Base-by-base conservation (phyloP, 2,329 filamentous ascomycete genomes). In the Neonectria sp. region DNA sequence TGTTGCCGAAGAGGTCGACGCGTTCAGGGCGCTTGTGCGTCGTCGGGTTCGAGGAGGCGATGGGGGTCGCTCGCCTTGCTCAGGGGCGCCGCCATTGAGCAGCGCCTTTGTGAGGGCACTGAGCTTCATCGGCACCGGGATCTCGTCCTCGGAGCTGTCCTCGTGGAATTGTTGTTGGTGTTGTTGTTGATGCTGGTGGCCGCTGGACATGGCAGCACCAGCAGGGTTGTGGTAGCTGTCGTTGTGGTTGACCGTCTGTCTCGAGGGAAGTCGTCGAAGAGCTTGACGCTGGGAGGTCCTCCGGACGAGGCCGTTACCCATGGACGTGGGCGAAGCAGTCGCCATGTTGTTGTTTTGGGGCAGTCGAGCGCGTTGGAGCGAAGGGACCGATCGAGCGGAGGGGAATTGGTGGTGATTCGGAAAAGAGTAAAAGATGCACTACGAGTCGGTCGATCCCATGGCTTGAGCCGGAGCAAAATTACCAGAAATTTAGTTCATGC, bases 71-170 rank as follows among this genome's bases (percentile, higher is more conserved):
- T 79, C 70, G 3, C 73, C 71, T 70, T 78, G 76, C 80, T 85
- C 84, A 9, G 89, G 86, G 4, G 83, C 86, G 49, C 88, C 88
- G 67, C 91, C 89, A 64, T 90, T 89, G 27, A 98, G 86, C 17
- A 98, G 86, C 24, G 94, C 95, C 78, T 96, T 95, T 55, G 95
- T 97, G 72, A 96, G 89, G 75, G 95, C 95, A 79, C 95, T 98
- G 79, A 98, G 92, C 83, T 96, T 97, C 89, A 96, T 94, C 75
- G 95, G 95, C 73, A 94, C 92, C 17, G 93, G 93, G 31, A 97
- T 93, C 81, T 98, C 95, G 76, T 98, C 95, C 81, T 98, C 95
- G 27, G 95, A 97, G 84, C 94, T 97, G 78, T 97, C 95, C 74
- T 93, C 91, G 72, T 78, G 71, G 67, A 79, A 91, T 65, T 79